phyloP scores from a whole-genome alignment of 495 filamentous ascomycete genomes.

The Pyronema domesticum region DNA sequence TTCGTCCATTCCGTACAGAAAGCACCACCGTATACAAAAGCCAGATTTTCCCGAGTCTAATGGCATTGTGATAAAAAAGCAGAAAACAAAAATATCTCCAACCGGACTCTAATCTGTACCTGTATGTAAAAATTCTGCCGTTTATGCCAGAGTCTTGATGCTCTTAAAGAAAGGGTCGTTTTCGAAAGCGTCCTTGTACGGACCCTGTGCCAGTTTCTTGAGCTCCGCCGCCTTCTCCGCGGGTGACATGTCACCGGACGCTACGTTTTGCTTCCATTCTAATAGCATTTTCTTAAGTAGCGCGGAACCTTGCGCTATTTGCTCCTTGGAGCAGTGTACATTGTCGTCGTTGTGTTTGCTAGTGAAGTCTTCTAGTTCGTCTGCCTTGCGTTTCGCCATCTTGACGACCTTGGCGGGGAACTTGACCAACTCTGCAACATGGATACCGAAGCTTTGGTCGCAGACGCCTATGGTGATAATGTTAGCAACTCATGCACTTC shows the following conservation, averaged over 20 bases:
- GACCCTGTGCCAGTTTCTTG: constrained; percentile 53
- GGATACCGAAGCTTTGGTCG: constrained; percentile 95
- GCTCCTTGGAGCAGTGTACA: constrained; percentile 41
- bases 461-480: constrained; percentile 40
- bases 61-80: no score
- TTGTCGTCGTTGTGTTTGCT: constrained; percentile 47
- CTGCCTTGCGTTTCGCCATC: constrained; percentile 96
- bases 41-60: no score
- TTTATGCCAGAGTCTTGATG: constrained; percentile 52
- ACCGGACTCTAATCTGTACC: no score
- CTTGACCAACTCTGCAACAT: constrained; percentile 93
- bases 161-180: constrained; percentile 78
- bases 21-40: no score
- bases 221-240: constrained; percentile 66
- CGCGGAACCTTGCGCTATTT: constrained; percentile 78
- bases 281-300: constrained; percentile 71
- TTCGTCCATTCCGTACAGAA: no score
- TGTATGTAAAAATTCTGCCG: neutral
- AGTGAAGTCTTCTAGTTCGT: constrained; percentile 93
- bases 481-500: neutral
- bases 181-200: constrained; percentile 39
- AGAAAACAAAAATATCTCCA: no score
- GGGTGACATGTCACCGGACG: constrained; percentile 42
- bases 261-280: constrained; percentile 75
- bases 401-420: constrained; percentile 95